Percentiles rank a stretch among this genome's conserved stretches.
Conservation (phyloP, 176 grass and related monocot genomes). For the Rhipidocladum racemiflorum region DNA sequence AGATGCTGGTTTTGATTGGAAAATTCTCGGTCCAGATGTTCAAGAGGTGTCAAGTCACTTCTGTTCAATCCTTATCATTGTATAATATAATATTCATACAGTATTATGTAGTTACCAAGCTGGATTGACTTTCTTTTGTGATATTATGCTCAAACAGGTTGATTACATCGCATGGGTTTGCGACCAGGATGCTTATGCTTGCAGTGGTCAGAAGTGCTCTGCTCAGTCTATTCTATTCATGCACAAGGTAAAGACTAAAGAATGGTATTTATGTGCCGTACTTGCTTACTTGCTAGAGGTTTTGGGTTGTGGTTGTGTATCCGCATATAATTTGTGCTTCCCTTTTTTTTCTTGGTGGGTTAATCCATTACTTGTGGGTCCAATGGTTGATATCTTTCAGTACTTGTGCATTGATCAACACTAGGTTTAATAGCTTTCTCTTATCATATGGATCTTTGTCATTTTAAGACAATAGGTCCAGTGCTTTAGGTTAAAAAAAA, state of each 20-base stretch:
- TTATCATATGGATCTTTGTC: neutral
- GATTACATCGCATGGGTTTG: constrained; percentile 98
- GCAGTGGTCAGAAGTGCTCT: constrained; percentile 97
- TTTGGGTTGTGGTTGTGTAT: neutral
- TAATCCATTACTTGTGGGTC: neutral
- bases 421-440: neutral
- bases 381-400: neutral
- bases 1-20: constrained; percentile 99
- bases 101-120: neutral
- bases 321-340: neutral
- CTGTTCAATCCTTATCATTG: neutral
- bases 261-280: neutral
- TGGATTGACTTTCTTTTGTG: constrained; percentile 28
- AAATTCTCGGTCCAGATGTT: constrained; percentile 98
- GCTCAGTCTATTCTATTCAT: constrained; percentile 93
- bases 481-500: neutral
- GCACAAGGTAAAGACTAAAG: constrained; percentile 64
- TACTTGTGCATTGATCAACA: neutral
- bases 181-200: constrained; percentile 99
- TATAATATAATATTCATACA: neutral
- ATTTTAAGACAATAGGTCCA: neutral
- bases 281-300: neutral
- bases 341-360: constrained; percentile 8
- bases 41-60: constrained; percentile 59
- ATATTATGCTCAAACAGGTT: constrained; percentile 50